phyloP scores from a whole-genome alignment of 768 basidiomycete species.

The Terana coerulea region DNA sequence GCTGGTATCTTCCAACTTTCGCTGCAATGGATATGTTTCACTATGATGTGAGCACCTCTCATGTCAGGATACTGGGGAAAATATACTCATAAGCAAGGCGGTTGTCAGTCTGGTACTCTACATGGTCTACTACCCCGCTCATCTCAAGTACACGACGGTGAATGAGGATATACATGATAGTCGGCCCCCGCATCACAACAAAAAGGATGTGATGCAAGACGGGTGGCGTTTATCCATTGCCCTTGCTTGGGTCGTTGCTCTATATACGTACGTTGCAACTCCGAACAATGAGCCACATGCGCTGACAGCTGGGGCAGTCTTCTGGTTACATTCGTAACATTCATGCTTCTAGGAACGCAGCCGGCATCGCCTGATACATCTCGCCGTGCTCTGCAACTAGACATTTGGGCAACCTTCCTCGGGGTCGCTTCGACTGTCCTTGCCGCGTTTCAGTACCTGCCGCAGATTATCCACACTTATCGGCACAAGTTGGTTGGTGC shows the following conservation, averaged over 20 bases:
- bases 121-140: constrained; percentile 86
- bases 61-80: constrained; percentile 26
- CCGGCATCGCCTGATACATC: constrained; percentile 20
- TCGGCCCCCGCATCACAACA: constrained; percentile 39
- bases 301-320: constrained; percentile 34
- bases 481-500: constrained; percentile 80
- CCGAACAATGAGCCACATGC: neutral
- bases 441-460: constrained; percentile 82
- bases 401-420: constrained; percentile 80
- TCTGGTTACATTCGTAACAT: constrained; percentile 55
- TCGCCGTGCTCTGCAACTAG: constrained; percentile 36
- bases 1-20: constrained; percentile 82
- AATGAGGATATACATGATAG: constrained; percentile 39
- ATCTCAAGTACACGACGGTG: constrained; percentile 65
- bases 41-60: constrained; percentile 56
- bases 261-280: constrained; percentile 62
- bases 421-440: constrained; percentile 79
- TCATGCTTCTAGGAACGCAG: constrained; percentile 50
- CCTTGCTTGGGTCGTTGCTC: constrained; percentile 63
- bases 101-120: constrained; percentile 76
- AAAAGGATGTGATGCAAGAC: constrained; percentile 49
- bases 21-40: constrained; percentile 83
- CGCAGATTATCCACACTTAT: constrained; percentile 83
- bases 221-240: constrained; percentile 79
- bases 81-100: neutral